Base-by-base conservation (phyloP, 177 flowering plant species). In the Vitis hybrid region DNA sequence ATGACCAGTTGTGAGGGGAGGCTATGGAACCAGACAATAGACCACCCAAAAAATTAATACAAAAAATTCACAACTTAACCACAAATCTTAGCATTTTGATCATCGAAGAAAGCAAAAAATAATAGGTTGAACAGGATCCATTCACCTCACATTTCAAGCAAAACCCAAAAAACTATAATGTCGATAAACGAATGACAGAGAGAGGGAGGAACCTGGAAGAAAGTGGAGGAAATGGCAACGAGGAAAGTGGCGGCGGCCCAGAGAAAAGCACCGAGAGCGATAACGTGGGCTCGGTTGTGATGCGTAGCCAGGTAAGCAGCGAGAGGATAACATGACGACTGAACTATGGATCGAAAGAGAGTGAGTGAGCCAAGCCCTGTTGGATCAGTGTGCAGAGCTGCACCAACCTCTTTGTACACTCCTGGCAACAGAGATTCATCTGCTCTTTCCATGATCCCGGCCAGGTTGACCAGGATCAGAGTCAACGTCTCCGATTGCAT, bases 201-300 rank as follows among this genome's bases (percentile, higher is more conserved):
- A 15, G 32, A 51, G 26, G 23, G 61, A 48, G 51, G 12, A 48
- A 92, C 94, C 94, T 92, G 87, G 6, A 76, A 73, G 86, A 84
- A 90, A 58, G 92, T 85, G 65, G 85, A 74, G 61, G 97, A 90
- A 73, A 86, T 5, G 68, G 78, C 97, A 26, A 92, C 96, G 39
- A 91, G 87, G 73, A 89, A 90, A 13, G 97, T 92, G 56, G 96
- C 91, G 18, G 88, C 85, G 11, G 96, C 87, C 98, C 98, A 92
- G 56, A 89, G 87, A 66, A 92, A 83, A 2, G 94, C 93, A 3
- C 94, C 94, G 26, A 85, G 83, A 57, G 98, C 91, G 48, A 92
- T 89, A 67, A 88, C 88, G 61, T 85, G 94, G 56, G 94, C 76
- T 10, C 97, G 90, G 66, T 91, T 82, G 75, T 91, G 82, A 6